phyloP scores from a whole-genome alignment of 306 rosid genomes.

The Vicia faba region DNA sequence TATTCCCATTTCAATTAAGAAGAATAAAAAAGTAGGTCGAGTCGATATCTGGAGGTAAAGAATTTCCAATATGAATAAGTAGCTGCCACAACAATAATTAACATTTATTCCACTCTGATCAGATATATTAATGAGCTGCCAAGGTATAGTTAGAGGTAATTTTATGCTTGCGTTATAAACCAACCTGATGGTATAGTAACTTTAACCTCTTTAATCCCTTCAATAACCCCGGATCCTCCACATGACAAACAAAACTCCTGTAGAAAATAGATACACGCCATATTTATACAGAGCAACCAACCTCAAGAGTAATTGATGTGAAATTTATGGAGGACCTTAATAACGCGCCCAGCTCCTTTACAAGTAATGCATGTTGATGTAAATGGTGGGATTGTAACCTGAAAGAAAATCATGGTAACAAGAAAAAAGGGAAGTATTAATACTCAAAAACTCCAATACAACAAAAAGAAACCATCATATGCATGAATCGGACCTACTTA shows the following conservation, averaged over 20 bases:
- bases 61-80: slow-evolving; percentile 30
- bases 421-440: slow-evolving; percentile 24
- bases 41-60: slow-evolving; percentile 15
- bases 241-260: slow-evolving; percentile 78
- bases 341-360: slow-evolving; percentile 76
- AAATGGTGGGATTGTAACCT: slow-evolving; percentile 96
- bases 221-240: slow-evolving; percentile 81
- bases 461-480: slow-evolving; percentile 28
- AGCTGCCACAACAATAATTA: slow-evolving; percentile 26
- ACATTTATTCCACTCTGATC: slow-evolving; percentile 8
- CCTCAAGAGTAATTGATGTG: slow-evolving; percentile 24
- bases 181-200: slow-evolving; percentile 94
- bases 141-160: slow-evolving; percentile 26
- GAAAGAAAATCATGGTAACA: slow-evolving; percentile 40
- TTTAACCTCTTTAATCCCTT: slow-evolving; percentile 76
- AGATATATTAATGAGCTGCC: slow-evolving; percentile 29
- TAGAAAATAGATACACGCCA: slow-evolving; percentile 40
- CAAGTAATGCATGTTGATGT: slow-evolving; percentile 88
- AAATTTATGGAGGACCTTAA: slow-evolving; percentile 56
- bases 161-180: slow-evolving; percentile 41
- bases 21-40: slow-evolving; percentile 18
- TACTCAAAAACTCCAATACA: slow-evolving; percentile 16
- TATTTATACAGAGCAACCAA: slow-evolving; percentile 28
- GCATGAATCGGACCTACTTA: neutral
- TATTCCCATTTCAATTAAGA: slow-evolving; percentile 21